Conservation (phyloP, 176 grass and related monocot genomes). For the Paspalum notatum region DNA sequence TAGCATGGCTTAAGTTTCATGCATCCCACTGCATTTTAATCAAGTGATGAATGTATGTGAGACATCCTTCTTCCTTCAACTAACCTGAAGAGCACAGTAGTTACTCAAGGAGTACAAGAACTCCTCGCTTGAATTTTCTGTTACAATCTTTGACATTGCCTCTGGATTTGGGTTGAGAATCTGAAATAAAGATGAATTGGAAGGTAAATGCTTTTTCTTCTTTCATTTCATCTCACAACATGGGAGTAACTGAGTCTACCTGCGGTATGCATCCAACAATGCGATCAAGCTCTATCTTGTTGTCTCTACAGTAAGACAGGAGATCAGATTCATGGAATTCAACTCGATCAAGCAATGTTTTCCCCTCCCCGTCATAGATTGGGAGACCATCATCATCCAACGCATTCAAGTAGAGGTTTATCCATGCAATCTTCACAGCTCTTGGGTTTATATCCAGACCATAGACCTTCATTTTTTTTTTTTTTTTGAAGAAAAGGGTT, state of each 20-base stretch:
- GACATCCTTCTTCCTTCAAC: slow-evolving; percentile 31
- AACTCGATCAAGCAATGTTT: slow-evolving; percentile 91
- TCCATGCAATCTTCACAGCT: slow-evolving; percentile 98
- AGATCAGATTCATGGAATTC: slow-evolving; percentile 99
- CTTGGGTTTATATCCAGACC: slow-evolving; percentile 98
- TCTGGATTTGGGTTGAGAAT: slow-evolving; percentile 99
- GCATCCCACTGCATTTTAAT: slow-evolving; percentile 3
- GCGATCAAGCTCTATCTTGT: slow-evolving; percentile 91
- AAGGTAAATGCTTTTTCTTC: slow-evolving; percentile 1
- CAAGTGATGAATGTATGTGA: background rate
- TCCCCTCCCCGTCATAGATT: slow-evolving; percentile 79
- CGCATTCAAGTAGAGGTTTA: slow-evolving; percentile 97
- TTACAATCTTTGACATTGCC: slow-evolving; percentile 96
- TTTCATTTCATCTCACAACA: slow-evolving; percentile 25
- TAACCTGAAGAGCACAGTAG: slow-evolving; percentile 98
- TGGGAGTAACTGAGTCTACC: slow-evolving; percentile 49
- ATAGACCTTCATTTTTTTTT: slow-evolving; percentile 63
- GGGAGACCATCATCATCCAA: slow-evolving; percentile 78
- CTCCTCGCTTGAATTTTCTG: slow-evolving; percentile 95
- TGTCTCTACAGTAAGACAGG: slow-evolving; percentile 89
- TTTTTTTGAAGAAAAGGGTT: background rate
- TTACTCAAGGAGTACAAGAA: slow-evolving; percentile 96
- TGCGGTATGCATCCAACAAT: slow-evolving; percentile 99
- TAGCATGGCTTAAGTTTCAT: background rate
- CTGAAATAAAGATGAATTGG: slow-evolving; percentile 48